Conservation (phyloP, 768 basidiomycete genomes). For the Crucibulum laeve region DNA sequence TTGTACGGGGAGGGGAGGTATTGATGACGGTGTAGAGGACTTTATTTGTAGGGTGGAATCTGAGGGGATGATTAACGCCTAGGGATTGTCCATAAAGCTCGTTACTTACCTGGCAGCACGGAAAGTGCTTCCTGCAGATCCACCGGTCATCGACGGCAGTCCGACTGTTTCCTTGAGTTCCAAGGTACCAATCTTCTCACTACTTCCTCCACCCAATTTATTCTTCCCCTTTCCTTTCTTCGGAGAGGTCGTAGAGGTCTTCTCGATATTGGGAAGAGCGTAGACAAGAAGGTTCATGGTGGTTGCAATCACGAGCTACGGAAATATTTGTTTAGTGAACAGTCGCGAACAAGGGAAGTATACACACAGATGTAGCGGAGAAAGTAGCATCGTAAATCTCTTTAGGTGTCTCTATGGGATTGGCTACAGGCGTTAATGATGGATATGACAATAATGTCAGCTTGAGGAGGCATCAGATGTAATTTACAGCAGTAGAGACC, state of each 20-base stretch:
- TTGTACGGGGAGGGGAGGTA: slow-evolving; percentile 53
- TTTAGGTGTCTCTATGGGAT: slow-evolving; percentile 53
- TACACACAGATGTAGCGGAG: slow-evolving; percentile 54
- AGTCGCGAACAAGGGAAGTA: neutral
- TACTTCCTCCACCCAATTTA: slow-evolving; percentile 7
- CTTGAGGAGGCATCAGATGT: slow-evolving; percentile 23
- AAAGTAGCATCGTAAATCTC: slow-evolving; percentile 90
- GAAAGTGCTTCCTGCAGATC: slow-evolving; percentile 50
- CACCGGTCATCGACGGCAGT: slow-evolving; percentile 46
- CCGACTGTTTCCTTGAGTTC: slow-evolving; percentile 47
- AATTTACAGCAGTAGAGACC: slow-evolving; percentile 2
- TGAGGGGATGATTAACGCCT: slow-evolving; percentile 18
- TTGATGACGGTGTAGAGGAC: slow-evolving; percentile 73
- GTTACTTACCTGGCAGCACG: slow-evolving; percentile 52
- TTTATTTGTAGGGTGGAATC: slow-evolving; percentile 52
- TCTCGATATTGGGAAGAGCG: slow-evolving; percentile 34
- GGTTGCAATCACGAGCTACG: slow-evolving; percentile 70
- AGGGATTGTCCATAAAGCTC: neutral
- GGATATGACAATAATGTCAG: slow-evolving; percentile 67
- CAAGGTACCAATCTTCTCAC: slow-evolving; percentile 20
- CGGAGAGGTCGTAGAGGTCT: slow-evolving; percentile 13
- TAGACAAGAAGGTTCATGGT: slow-evolving; percentile 65
- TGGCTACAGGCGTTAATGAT: slow-evolving; percentile 42
- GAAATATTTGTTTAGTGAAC: too few species aligned
- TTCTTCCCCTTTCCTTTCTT: slow-evolving; percentile 36